These are phyloP conservation scores for Paradendryphiella salina DNA, from an alignment of 2,329 filamentous ascomycete species.

Conservation along the genomic window DNA sequence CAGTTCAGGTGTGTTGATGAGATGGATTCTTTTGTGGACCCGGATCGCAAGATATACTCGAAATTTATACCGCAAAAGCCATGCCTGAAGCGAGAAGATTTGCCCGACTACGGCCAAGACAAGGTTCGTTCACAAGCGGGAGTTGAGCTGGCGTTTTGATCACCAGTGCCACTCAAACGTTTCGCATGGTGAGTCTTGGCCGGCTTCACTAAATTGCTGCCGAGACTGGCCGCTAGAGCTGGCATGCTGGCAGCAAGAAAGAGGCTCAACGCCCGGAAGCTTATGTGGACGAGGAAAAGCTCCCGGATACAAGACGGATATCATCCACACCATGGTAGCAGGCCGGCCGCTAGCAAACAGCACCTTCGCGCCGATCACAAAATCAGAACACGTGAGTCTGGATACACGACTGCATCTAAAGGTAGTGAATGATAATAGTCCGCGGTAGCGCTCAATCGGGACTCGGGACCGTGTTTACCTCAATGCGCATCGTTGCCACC, in stretches of 20 bases:
- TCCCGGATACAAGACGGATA: background rate
- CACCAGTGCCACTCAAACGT: conserved; percentile 9
- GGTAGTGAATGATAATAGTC: background rate
- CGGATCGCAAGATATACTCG: background rate
- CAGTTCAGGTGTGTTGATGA: background rate
- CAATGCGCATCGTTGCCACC: background rate
- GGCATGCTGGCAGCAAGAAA: background rate
- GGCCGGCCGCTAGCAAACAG: conserved; percentile 10
- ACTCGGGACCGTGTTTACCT: background rate
- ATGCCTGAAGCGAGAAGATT: background rate
- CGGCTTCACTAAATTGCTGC: background rate
- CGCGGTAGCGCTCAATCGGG: background rate
- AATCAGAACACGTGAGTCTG: background rate
- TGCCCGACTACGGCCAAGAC: background rate
- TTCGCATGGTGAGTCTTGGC: conserved; percentile 1
- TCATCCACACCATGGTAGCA: background rate
- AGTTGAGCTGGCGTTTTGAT: conserved; percentile 5
- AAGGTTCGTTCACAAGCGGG: background rate
- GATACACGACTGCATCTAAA: background rate
- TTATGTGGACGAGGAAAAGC: conserved; percentile 1
- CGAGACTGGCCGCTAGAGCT: background rate
- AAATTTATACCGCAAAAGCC: background rate
- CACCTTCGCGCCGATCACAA: background rate
- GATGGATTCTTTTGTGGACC: background rate
- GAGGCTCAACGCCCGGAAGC: background rate